Evolutionary conservation across 345 rosid species (phyloP), one percentile per base, ranked within the genome.

Genomic region (Turnera subulata): DNA sequence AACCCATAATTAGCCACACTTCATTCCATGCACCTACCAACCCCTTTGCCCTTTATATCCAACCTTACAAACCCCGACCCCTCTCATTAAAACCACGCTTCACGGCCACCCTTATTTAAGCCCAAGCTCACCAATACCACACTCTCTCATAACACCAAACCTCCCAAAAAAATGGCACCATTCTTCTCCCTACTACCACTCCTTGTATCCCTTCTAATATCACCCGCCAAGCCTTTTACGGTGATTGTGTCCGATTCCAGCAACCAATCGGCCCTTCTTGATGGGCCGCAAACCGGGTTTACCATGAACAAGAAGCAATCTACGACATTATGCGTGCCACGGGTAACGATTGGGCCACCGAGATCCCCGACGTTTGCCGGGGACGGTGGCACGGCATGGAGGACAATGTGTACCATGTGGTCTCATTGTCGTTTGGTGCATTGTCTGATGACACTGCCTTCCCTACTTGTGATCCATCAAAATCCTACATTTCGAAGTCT

Each of bases 361-460:
- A 81, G 0, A 92, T 92, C 2, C 89, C 86, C 0, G 97, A 92
- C 42, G 91, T 89, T 23, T 92, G 98, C 39, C 82, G 89, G 0
- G 91, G 98, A 26, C 78, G 97, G 6, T 92, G 98, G 97, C 98
- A 92, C 35, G 97, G 98, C 21, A 92, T 92, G 21, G 96, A 92
- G 65, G 86, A 82, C 9, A 80, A 80, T 20, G 84, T 92, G 23
- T 83, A 84, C 76, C 98, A 92, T 29, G 72, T 92, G 0, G 91
- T 92, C 12, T 84, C 97, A 12, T 69, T 92, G 16, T 86, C 96
- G 18, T 92, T 92, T 59, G 98, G 98, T 35, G 91, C 89, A 0
- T 72, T 89, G 50, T 92, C 98, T 0, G 98, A 86, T n/a, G 98
- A 92, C 69, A 89, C 98, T 0, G 97, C 97, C 13, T 92, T 92